Evolutionary conservation across 768 basidiomycete genomes (phyloP).

Genomic region (Agaricus sinodeliciosus): DNA sequence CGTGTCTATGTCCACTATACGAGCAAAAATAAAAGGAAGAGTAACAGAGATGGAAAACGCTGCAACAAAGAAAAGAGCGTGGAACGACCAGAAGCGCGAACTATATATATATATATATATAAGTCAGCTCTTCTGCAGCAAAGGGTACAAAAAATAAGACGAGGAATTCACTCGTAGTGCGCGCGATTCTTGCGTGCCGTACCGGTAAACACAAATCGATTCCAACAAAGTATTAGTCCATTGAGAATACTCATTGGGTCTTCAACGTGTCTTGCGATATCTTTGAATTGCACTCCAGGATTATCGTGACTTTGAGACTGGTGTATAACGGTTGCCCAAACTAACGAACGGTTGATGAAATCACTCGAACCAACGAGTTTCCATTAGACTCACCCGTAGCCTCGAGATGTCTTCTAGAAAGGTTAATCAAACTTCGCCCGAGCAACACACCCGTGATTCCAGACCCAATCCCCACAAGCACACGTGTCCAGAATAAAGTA

Average conservation of each 20-base stretch:
- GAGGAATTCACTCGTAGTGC: no score
- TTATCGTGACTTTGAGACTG: conserved; percentile 23
- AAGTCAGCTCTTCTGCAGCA: no score
- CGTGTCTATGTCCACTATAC: conserved; percentile 28
- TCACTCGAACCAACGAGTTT: not conserved
- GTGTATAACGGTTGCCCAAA: conserved; percentile 40
- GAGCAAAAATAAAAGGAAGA: conserved; percentile 30
- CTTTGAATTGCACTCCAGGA: conserved; percentile 29
- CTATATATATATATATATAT: no score
- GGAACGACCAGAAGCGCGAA: conserved; percentile 29
- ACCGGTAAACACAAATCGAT: conserved; percentile 25
- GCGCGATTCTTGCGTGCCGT: conserved; percentile 23
- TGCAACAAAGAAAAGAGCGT: conserved; percentile 28
- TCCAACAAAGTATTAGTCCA: conserved; percentile 29
- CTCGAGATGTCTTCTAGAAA: conserved; percentile 26
- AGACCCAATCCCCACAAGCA: conserved; percentile 28
- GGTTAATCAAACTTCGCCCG: conserved; percentile 22
- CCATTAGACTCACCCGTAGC: conserved; percentile 26
- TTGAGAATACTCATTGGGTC: conserved; percentile 23
- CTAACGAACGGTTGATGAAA: conserved; percentile 15
- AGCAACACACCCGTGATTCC: conserved; percentile 25
- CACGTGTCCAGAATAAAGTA: conserved; percentile 33
- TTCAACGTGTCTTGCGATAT: conserved; percentile 26
- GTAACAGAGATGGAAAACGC: conserved; percentile 20
- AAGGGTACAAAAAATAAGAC: no score